These are phyloP conservation scores for Hevea brasiliensis DNA, from an alignment of 345 rosid genomes.

Conservation along the genomic window DNA sequence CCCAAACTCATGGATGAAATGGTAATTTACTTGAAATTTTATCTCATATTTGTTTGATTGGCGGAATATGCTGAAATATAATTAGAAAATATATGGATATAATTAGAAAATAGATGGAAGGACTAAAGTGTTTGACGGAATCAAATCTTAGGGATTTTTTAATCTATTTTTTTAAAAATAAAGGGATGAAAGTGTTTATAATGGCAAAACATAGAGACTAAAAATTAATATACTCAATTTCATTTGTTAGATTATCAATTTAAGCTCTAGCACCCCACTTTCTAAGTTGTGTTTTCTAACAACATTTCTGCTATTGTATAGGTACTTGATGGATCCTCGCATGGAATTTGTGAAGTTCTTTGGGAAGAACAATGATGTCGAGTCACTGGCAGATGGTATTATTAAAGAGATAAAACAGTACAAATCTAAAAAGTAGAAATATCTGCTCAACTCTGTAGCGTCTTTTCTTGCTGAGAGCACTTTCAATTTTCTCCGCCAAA, in stretches of 20 bases:
- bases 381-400: constrained; percentile 67
- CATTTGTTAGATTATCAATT: not conserved
- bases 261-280: not conserved
- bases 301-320: constrained; percentile 31
- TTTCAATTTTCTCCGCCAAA: not conserved
- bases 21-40: too few relatives aligned
- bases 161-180: too few relatives aligned
- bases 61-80: too few relatives aligned
- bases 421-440: constrained; percentile 37
- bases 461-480: not conserved
- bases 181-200: too few relatives aligned
- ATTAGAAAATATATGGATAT: too few relatives aligned
- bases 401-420: constrained; percentile 66
- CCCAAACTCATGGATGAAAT: too few relatives aligned
- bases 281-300: not conserved
- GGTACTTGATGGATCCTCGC: constrained; percentile 89
- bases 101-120: too few relatives aligned
- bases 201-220: too few relatives aligned
- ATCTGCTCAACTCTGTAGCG: not conserved
- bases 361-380: constrained; percentile 87
- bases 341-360: constrained; percentile 87
- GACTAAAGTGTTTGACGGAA: too few relatives aligned
- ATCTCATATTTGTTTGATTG: too few relatives aligned
- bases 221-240: not conserved
- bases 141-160: too few relatives aligned